These are phyloP conservation scores for Talaromyces liani DNA, from an alignment of 495 filamentous ascomycete species.

Conservation along the genomic window DNA sequence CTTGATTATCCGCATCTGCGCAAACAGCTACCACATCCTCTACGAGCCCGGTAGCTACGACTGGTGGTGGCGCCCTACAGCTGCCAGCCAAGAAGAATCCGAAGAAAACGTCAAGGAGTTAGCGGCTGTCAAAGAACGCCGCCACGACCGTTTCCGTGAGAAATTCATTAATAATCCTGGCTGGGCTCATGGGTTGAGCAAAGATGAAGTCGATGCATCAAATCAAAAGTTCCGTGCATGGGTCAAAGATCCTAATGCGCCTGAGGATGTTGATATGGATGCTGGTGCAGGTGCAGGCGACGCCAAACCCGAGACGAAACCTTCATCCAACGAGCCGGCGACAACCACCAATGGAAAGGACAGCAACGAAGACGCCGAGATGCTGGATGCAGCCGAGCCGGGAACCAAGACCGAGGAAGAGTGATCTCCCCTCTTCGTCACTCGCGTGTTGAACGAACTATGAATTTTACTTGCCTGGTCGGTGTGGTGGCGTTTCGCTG, in stretches of 20 bases:
- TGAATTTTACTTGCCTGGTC: neutral
- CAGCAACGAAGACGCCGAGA: constrained; percentile 1
- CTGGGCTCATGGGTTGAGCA: constrained; percentile 67
- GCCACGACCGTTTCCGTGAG: constrained; percentile 58
- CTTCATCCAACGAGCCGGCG: constrained; percentile 1
- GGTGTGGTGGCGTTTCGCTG: neutral
- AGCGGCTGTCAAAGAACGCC: constrained; percentile 44
- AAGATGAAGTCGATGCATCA: constrained; percentile 61
- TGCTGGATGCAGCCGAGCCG: neutral
- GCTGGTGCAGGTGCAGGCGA: constrained; percentile 10
- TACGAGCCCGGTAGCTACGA: constrained; percentile 65
- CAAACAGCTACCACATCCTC: constrained; percentile 73
- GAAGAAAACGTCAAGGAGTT: constrained; percentile 38
- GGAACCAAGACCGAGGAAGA: constrained; percentile 2
- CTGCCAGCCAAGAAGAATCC: constrained; percentile 22
- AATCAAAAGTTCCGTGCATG: constrained; percentile 54
- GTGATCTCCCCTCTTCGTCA: neutral
- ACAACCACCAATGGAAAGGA: constrained; percentile 5
- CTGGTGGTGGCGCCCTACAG: constrained; percentile 43
- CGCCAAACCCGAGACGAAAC: constrained; percentile 12
- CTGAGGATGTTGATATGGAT: constrained; percentile 9
- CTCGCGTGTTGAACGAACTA: too few species aligned
- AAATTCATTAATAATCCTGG: constrained; percentile 65
- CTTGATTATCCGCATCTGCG: constrained; percentile 70
- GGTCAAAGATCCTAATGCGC: constrained; percentile 23